phyloP scores from a whole-genome alignment of 352 stramenopile species.

The Pythium oligandrum region DNA sequence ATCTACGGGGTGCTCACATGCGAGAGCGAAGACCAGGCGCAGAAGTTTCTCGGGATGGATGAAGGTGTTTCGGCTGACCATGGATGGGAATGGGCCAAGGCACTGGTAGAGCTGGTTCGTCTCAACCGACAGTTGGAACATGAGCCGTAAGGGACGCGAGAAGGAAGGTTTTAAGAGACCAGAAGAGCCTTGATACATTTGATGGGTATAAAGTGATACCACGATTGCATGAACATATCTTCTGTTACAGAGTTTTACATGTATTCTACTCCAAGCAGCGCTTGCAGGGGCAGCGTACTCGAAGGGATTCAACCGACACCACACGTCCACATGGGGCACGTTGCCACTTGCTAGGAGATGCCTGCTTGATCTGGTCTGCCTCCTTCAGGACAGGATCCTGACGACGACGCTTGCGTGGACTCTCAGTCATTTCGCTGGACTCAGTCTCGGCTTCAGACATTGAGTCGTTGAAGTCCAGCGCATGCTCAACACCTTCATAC shows the following conservation, averaged over 20 bases:
- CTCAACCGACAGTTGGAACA: constrained; percentile 8
- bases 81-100: constrained; percentile 23
- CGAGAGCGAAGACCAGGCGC: constrained; percentile 3
- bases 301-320: constrained; percentile 11
- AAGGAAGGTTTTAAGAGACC: too few relatives aligned
- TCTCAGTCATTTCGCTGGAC: background rate
- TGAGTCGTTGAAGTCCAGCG: constrained; percentile 4
- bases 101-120: constrained; percentile 17
- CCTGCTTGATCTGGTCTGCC: background rate
- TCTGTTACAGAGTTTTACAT: too few relatives aligned
- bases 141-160: too few relatives aligned
- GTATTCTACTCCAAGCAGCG: constrained; percentile 1
- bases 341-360: constrained; percentile 15
- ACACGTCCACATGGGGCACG: constrained; percentile 16
- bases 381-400: constrained; percentile 17
- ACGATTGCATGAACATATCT: too few relatives aligned
- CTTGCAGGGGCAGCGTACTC: constrained; percentile 11
- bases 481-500: constrained; percentile 1
- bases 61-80: constrained; percentile 16
- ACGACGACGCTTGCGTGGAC: constrained; percentile 1
- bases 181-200: too few relatives aligned
- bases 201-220: too few relatives aligned
- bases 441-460: background rate
- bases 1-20: constrained; percentile 21
- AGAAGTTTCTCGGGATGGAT: constrained; percentile 15